Base-by-base conservation (phyloP, 768 basidiomycete species). In the Psilocybe subaeruginosa region DNA sequence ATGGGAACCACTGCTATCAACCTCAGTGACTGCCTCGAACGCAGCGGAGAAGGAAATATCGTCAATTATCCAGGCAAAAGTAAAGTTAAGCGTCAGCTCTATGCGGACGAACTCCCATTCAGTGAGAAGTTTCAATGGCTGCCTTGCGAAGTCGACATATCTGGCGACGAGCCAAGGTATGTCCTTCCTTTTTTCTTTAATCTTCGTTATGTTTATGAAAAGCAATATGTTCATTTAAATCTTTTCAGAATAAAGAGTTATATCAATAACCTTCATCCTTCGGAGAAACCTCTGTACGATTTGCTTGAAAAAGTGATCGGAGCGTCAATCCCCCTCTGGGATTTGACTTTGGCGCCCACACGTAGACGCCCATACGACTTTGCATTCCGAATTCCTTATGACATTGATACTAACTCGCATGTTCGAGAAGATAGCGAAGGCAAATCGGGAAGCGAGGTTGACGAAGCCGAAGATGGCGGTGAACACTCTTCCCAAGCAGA, bases 211-310 rank as follows among this genome's bases (percentile, higher is more conserved):
- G 23, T 23, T 23, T 23, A 23, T 23, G 23, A 23, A 23, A 23
- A 23, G 23, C 23, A 23, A 23, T 23, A 23, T 23, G 23, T 23
- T 23, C 23, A 23, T 23, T 23, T 23, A 23, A 23, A 23, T 23
- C 23, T 23, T 23, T 35, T 35, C 11, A 75, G 74, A 48, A 73
- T 75, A 12, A 71, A 60, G 7, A 75, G 73, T n/a, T 80, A 82
- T 63, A 80, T 81, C 69, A 80, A 80, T 60, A 78, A 78, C 46
- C 68, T 81, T n/a, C 73, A 78, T 58, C 80, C 78, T 1, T 46
- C 58, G 7, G 64, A 68, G 52, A 60, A 60, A 49, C 27, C 56
- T 14, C 70, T 78, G 9, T 74, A 75, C 59, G 12, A 33, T 8
- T 57, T 72, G 8, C 59, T 77, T 17, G 71, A 73, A 43, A 39